Percentiles rank a stretch among this genome's conserved stretches.
Conservation (phyloP, 73 alveolate genomes). For the Paramecium caudatum region DNA sequence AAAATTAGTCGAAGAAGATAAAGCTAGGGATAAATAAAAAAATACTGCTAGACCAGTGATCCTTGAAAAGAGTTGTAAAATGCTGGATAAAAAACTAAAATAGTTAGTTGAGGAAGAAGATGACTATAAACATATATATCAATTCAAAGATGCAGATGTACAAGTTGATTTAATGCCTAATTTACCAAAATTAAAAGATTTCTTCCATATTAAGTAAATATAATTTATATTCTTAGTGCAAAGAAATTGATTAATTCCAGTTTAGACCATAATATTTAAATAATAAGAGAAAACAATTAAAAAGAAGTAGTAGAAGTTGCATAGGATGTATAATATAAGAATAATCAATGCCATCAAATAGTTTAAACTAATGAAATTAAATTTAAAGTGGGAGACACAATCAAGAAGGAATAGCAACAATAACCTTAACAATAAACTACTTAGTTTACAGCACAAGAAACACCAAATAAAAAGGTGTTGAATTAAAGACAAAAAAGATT, state of each 20-base stretch:
- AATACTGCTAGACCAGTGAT: constrained; percentile 27
- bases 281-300: not conserved
- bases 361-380: constrained; percentile 40
- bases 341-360: not conserved
- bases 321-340: not conserved
- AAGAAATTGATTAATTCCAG: not conserved
- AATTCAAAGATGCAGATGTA: constrained; percentile 31
- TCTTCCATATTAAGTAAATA: not conserved
- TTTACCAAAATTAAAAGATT: constrained; percentile 5
- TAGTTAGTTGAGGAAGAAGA: constrained; percentile 15
- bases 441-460: not conserved
- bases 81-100: constrained; percentile 1
- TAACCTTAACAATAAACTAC: not conserved
- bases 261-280: not conserved
- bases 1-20: constrained; percentile 11
- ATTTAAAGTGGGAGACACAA: constrained; percentile 33
- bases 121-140: not conserved
- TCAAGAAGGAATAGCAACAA: not conserved
- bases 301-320: not conserved
- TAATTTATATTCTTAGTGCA: not conserved
- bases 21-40: not conserved
- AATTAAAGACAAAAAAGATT: constrained; percentile 33
- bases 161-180: not conserved
- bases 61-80: constrained; percentile 11
- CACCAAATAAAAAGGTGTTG: constrained; percentile 32